phyloP scores from a whole-genome alignment of 768 basidiomycete species.

The Lactarius indigo region DNA sequence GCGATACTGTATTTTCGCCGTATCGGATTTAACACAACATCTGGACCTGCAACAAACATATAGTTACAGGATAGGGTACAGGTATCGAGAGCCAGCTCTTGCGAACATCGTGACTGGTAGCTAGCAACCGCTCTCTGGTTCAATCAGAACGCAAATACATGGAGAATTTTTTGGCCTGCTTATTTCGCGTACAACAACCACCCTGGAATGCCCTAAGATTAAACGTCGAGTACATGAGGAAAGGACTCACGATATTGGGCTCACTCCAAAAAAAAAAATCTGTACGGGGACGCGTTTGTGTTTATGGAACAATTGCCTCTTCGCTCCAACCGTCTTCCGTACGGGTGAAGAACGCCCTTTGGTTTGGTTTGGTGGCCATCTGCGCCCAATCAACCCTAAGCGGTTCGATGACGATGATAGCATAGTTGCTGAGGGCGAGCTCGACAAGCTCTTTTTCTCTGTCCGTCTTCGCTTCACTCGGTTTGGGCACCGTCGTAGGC shows the following conservation, averaged over 20 bases:
- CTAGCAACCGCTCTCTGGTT: neutral
- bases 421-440: constrained; percentile 61
- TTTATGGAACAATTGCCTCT: constrained; percentile 59
- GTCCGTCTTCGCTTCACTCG: constrained; percentile 37
- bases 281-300: neutral
- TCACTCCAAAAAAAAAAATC: neutral
- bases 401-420: constrained; percentile 70
- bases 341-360: constrained; percentile 52
- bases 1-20: neutral
- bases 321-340: constrained; percentile 52
- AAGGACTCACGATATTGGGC: constrained; percentile 1
- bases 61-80: neutral
- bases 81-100: neutral
- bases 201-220: neutral
- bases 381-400: constrained; percentile 66
- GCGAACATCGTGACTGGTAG: neutral
- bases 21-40: constrained; percentile 1
- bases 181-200: neutral
- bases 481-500: constrained; percentile 53
- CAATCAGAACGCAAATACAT: constrained; percentile 4
- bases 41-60: constrained; percentile 8
- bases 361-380: constrained; percentile 53
- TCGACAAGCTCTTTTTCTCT: constrained; percentile 46
- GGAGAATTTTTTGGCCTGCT: neutral
- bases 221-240: neutral